Conservation (phyloP, 768 basidiomycete genomes). For the Gloeostereum incarnatum region DNA sequence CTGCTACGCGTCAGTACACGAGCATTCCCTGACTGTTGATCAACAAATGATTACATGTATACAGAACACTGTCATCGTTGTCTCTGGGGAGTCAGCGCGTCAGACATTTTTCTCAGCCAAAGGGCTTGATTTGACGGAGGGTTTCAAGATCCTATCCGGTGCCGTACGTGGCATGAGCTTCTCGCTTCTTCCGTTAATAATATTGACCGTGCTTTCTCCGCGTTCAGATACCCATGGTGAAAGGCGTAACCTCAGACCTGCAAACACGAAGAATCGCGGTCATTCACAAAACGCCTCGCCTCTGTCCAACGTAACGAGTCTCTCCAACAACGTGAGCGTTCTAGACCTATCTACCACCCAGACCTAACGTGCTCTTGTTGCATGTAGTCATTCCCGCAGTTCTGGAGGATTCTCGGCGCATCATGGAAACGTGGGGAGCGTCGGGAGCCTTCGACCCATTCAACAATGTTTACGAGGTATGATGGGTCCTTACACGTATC, state of each 20-base stretch:
- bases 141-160: conserved; percentile 71
- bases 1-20: conserved; percentile 55
- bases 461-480: conserved; percentile 57
- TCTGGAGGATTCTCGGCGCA: conserved; percentile 50
- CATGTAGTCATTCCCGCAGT: conserved; percentile 53
- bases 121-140: conserved; percentile 68
- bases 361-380: conserved; percentile 9
- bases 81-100: conserved; percentile 66
- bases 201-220: conserved; percentile 12
- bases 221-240: conserved; percentile 62
- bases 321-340: conserved; percentile 46
- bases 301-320: conserved; percentile 54
- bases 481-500: conserved; percentile 15
- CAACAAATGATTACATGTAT: too few species aligned
- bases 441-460: conserved; percentile 67
- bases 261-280: conserved; percentile 49
- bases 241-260: conserved; percentile 65
- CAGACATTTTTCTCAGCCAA: conserved; percentile 62
- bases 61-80: conserved; percentile 66
- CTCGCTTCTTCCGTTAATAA: conserved; percentile 10
- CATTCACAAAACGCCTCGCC: conserved; percentile 66
- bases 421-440: conserved; percentile 57
- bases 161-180: conserved; percentile 40
- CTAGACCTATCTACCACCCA: conserved; percentile 6
- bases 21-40: too few species aligned